Base-by-base conservation (phyloP, 805 yeast genomes). In the Candida takata region DNA sequence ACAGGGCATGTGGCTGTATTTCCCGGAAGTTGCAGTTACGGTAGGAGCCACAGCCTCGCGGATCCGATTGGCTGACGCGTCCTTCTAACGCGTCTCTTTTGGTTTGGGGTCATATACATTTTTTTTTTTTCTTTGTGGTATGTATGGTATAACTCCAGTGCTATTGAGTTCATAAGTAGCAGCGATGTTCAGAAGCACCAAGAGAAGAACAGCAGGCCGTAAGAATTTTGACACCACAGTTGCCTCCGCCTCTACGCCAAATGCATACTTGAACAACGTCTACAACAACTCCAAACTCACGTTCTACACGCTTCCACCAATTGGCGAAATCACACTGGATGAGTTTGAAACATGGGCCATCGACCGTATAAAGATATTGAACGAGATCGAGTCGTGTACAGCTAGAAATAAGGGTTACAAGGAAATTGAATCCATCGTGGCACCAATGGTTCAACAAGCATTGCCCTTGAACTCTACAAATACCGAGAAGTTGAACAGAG, bases 331-430 rank as follows among this genome's bases (percentile, higher is more conserved):
- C 49, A 85, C 97, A 0, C 60, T 92, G 13, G 97, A 88, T 44
- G 84, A 92, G 51, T 92, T 92, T 59, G 98, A 92, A 61, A 69
- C 70, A 5, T 92, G 97, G 96, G 97, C 97, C 5, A 80, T 92
- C 36, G 97, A 90, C 52, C 65, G 99, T 41, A 67, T 90, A 43
- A 78, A 81, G 52, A 74, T 92, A 8, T 66, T 92, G 40, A 72
- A 87, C 36, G 95, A 86, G 54, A 79, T 92, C 34, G 97, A 90
- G 51, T 72, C 85, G 1, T 74, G 83, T 44, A 51, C 70, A 29
- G 75, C 80, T 17, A 69, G 94, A 47, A 77, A 79, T 41, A 76
- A 77, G 49, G 57, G 71, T 2, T 53, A 72, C 31, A 74, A 72
- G 45, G 96, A 87, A 38, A 73, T 76, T 24, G 90, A 81, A 47